A percentile compares a stretch with the other conserved stretches of the same genome.
These are phyloP conservation scores for Lasiodiplodia gonubiensis DNA, from an alignment of 2,329 filamentous ascomycete species.

Conservation along the genomic window DNA sequence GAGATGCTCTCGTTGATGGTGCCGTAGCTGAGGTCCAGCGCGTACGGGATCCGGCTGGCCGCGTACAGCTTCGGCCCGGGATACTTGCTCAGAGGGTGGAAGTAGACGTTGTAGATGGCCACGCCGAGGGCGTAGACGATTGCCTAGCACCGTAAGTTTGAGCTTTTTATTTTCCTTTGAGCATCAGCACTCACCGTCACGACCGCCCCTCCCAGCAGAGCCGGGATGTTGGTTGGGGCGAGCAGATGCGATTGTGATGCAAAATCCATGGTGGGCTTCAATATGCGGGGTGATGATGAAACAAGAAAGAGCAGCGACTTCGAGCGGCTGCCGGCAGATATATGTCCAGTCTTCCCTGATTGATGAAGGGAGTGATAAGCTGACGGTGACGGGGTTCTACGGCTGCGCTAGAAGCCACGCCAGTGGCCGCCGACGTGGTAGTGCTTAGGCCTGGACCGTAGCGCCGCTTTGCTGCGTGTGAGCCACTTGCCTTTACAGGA, in stretches of 20 bases:
- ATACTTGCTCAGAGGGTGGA: slow-evolving; percentile 51
- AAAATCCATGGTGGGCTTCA: neutral
- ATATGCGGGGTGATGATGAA: neutral
- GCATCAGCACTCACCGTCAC: neutral
- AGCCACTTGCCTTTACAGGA: neutral
- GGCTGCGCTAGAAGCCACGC: neutral
- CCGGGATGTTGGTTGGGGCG: neutral
- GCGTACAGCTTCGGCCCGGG: slow-evolving; percentile 49
- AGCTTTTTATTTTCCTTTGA: too few species aligned
- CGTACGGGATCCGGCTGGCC: slow-evolving; percentile 42
- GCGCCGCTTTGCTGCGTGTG: too few species aligned
- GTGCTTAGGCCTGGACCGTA: neutral
- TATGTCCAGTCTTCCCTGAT: neutral
- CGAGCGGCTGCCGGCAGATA: neutral
- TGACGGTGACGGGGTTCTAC: neutral
- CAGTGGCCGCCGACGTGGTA: neutral
- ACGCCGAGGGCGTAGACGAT: slow-evolving; percentile 31
- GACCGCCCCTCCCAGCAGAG: slow-evolving; percentile 15
- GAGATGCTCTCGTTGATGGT: slow-evolving; percentile 36
- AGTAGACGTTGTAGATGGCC: slow-evolving; percentile 48
- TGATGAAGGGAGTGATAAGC: neutral
- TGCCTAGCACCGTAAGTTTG: neutral
- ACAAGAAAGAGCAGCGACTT: neutral
- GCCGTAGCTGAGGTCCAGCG: slow-evolving; percentile 38
- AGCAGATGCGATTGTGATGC: neutral